phyloP scores from a whole-genome alignment of 1,139 yeast species.

The Hyphopichia burtonii region DNA sequence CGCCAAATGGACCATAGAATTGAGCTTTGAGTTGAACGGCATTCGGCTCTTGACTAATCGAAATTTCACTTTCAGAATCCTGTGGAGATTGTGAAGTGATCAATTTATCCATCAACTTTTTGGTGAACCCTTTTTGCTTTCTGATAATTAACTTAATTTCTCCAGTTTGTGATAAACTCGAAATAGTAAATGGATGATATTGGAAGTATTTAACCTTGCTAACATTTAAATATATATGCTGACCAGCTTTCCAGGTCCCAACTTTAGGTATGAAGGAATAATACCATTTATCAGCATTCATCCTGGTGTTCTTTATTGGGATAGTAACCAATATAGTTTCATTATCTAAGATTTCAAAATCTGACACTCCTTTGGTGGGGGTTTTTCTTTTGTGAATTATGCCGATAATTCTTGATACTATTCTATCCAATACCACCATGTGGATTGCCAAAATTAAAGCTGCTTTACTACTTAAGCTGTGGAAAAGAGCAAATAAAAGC shows the following conservation, averaged over 20 bases:
- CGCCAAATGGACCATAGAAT: conserved; percentile 49
- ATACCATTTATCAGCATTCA: conserved; percentile 26
- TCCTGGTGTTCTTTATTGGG: conserved; percentile 24
- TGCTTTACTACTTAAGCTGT: conserved; percentile 34
- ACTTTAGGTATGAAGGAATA: conserved; percentile 31
- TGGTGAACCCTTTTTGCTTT: conserved; percentile 46
- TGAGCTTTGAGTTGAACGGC: conserved; percentile 27
- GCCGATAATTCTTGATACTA: conserved; percentile 29
- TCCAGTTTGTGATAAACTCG: conserved; percentile 36
- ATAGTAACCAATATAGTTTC: conserved; percentile 41
- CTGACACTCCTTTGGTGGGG: conserved; percentile 41
- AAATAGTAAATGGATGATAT: conserved; percentile 50
- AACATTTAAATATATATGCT: conserved; percentile 43
- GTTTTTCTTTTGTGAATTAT: conserved; percentile 31
- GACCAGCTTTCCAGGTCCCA: conserved; percentile 50
- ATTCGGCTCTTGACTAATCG: background rate
- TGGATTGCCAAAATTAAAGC: conserved; percentile 45
- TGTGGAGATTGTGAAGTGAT: conserved; percentile 15
- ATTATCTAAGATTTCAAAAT: conserved; percentile 41
- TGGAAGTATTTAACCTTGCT: conserved; percentile 36
- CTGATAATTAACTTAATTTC: conserved; percentile 41
- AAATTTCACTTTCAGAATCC: conserved; percentile 6
- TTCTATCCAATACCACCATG: conserved; percentile 44
- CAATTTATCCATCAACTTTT: conserved; percentile 28
- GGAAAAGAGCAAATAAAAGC: conserved; percentile 45